Conservation (phyloP, 2,329 filamentous ascomycete species). For the Fusarium equiseti region DNA sequence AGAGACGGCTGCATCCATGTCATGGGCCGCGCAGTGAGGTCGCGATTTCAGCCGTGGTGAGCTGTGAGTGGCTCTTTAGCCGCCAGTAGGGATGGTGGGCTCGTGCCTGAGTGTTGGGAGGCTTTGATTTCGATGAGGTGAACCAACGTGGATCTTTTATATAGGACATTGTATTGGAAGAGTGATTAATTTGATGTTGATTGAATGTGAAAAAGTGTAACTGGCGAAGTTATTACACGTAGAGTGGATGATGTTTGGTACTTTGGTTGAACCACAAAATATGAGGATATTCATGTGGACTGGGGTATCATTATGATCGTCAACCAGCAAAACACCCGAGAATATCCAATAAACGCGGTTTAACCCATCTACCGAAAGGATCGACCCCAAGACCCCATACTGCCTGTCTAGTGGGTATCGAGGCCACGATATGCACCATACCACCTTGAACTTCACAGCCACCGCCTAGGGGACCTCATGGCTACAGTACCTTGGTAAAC, state of each 20-base stretch:
- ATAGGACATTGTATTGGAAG: neutral
- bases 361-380: conserved; percentile 29
- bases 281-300: neutral
- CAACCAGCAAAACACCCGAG: neutral
- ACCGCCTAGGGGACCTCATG: conserved; percentile 20
- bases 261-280: neutral
- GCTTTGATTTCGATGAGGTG: conserved; percentile 33
- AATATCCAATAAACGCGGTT: conserved; percentile 5
- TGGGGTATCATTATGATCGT: neutral
- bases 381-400: conserved; percentile 9
- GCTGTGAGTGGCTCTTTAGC: conserved; percentile 41
- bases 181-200: neutral
- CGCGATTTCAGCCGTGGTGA: conserved; percentile 30
- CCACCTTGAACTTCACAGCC: conserved; percentile 38
- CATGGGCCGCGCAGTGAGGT: conserved; percentile 25
- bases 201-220: neutral
- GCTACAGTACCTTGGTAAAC: conserved; percentile 3
- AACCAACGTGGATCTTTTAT: conserved; percentile 29
- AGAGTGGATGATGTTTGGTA: neutral
- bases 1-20: conserved; percentile 5
- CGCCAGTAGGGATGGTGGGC: conserved; percentile 29
- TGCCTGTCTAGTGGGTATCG: conserved; percentile 10
- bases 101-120: conserved; percentile 43
- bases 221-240: no score
- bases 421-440: conserved; percentile 11